Evolutionary conservation across 225 moss, liverwort and hornwort genomes (phyloP), one percentile per base, ranked within the genome.

Genomic region (Physcomitrium patens): DNA sequence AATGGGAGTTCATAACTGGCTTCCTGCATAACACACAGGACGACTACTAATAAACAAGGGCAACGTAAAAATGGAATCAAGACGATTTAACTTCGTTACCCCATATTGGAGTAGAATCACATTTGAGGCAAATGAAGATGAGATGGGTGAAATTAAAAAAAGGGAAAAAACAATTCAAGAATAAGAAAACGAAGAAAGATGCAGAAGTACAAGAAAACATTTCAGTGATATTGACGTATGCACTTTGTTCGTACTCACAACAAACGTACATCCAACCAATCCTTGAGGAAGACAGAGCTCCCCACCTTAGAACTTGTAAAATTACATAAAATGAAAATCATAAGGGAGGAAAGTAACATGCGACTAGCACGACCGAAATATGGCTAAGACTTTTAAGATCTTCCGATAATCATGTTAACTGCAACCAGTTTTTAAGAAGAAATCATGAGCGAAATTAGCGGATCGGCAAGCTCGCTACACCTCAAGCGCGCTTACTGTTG

Each of bases 1-100:
- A 87, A 80, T 43, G 87, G 84, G 58, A 89, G 80, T 24, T 86
- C 87, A 37, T 89, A 93, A 41, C 55, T 83, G 14, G 86, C 82
- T 82, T 90, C 90, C 79, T 82, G 82, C 70, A 86, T 19, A 60
- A 44, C 17, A 62, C 54, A 76, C 9, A 58, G 65, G 76, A 9
- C 17, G 7, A 47, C 54, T 28, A 17, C 51, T 63, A 51, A 27
- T 64, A n/a, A n/a, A n/a, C n/a, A n/a, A 23, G 7, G 27, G 63
- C 71, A 41, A 55, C 12, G 15, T 26, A 24, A 55, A 22, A 37
- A 55, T 41, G 9, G 37, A 51, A 51, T 20, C 20, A 57, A 19
- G 18, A 58, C 75, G 26, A 11, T 58, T 11, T 3, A 26, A 12
- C 58, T 13, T 13, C 9, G 27, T 8, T 54, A 9, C 23, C 65